Evolutionary conservation across 2,329 filamentous ascomycete species (phyloP), one percentile per base, ranked within the genome.

Genomic region (Diplodia seriata): DNA sequence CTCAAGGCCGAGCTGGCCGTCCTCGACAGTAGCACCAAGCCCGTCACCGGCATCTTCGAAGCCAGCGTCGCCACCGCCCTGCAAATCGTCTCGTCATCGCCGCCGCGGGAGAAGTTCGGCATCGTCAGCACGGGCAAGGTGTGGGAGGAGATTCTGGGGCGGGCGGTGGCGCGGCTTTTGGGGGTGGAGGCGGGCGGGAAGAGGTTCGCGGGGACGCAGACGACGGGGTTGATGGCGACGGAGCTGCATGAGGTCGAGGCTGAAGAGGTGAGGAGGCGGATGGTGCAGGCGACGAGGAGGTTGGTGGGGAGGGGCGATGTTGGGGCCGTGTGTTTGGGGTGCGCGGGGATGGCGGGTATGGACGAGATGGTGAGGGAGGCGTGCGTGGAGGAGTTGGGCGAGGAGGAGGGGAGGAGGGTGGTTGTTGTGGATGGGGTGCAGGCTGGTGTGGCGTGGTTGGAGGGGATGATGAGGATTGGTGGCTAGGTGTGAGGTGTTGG

Each of bases 271-370:
- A 82, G 83, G 47, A 76, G 77, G 69, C 89, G 87, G 73, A 87
- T 97, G 75, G 88, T 85, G 71, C 84, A 87, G 18, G 93, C 93
- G 0, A 91, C 92, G 0, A 86, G 85, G 76, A 82, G 85, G 62
- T 80, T 97, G 31, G 79, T 97, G 33, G 76, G 75, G 8, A 82
- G 82, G 14, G 80, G 84, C 0, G 81, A 83, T 3, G 86, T 94
- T 0, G 82, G 84, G 4, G 91, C 89, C 29, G 87, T 97, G 8
- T 91, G 92, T 74, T 85, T 97, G 82, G 94, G 94, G 0, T 97
- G 94, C 77, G 94, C 92, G 2, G 94, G 93, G 0, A 97, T 97
- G 94, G 89, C 90, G 0, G 94, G 93, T 0, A 85, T 97, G 80
- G 91, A 95, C 73, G 83, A 87, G 50, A 90, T 90, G 68, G 93